phyloP scores from a whole-genome alignment of 768 basidiomycete genomes.

The Cubamyces lactineus region DNA sequence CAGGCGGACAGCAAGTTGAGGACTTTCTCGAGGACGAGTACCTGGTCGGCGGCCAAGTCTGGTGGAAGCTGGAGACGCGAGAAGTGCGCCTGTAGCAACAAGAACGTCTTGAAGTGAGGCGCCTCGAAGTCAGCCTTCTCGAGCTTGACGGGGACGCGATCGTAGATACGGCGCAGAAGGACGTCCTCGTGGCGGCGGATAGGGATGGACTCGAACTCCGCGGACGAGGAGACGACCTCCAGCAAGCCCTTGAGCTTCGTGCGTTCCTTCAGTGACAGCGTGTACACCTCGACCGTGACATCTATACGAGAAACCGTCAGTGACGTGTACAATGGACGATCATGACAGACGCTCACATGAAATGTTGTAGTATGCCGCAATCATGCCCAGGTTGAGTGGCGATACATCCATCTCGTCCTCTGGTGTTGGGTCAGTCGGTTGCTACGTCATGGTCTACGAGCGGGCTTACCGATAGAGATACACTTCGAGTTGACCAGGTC shows the following conservation, averaged over 20 bases:
- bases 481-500: constrained; percentile 96
- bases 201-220: constrained; percentile 93
- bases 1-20: constrained; percentile 91
- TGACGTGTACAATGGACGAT: not conserved
- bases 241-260: constrained; percentile 97
- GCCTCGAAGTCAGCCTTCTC: constrained; percentile 84
- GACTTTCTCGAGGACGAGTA: constrained; percentile 85
- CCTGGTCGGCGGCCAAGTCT: constrained; percentile 92
- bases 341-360: constrained; percentile 59
- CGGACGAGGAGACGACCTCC: constrained; percentile 95
- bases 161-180: constrained; percentile 87
- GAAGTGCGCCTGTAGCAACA: constrained; percentile 96
- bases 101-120: constrained; percentile 98
- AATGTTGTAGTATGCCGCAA: constrained; percentile 95
- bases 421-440: constrained; percentile 30
- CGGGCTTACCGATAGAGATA: constrained; percentile 74
- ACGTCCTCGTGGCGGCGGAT: constrained; percentile 93
- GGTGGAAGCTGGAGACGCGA: constrained; percentile 90
- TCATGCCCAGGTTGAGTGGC: constrained; percentile 96
- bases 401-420: constrained; percentile 94
- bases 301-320: constrained; percentile 53
- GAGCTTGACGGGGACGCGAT: constrained; percentile 95
- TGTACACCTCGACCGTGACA: constrained; percentile 97
- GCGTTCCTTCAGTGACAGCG: constrained; percentile 90
- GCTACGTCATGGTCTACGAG: no score